These are phyloP conservation scores for Dunaliella primolecta DNA, from an alignment of 139 green algal species.

Conservation along the genomic window DNA sequence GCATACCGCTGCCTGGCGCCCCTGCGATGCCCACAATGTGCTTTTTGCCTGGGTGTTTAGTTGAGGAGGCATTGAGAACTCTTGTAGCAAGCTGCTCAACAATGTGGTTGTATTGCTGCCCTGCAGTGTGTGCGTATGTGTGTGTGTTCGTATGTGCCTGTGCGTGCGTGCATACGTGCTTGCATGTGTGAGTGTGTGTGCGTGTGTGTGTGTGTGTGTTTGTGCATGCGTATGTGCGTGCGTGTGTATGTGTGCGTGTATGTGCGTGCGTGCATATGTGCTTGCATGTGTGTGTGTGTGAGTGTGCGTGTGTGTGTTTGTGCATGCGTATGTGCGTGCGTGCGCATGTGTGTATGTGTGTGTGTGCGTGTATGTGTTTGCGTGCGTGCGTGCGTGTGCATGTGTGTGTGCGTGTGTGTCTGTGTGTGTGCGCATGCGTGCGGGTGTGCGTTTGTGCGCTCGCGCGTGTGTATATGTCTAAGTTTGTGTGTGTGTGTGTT, in stretches of 20 bases:
- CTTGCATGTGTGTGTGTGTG: background rate
- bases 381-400: too few relatives aligned
- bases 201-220: background rate
- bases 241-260: background rate
- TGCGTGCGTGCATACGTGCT: background rate
- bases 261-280: background rate
- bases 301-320: background rate
- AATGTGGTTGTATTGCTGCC: slow-evolving; percentile 7
- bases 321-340: too few relatives aligned
- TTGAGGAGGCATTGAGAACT: slow-evolving; percentile 7
- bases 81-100: slow-evolving; percentile 28
- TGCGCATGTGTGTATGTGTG: too few relatives aligned
- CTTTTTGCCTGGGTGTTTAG: background rate
- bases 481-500: too few relatives aligned
- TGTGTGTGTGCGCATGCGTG: too few relatives aligned
- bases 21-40: slow-evolving; percentile 78
- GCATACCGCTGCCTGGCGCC: slow-evolving; percentile 49
- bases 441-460: too few relatives aligned
- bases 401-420: too few relatives aligned
- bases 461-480: too few relatives aligned
- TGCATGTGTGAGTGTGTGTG: background rate
- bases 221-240: too few relatives aligned
- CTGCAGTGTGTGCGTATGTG: background rate
- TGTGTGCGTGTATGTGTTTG: too few relatives aligned
- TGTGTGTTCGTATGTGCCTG: background rate